Evolutionary conservation across 164 flowering plant genomes (phyloP).

Genomic region (Warburgia ugandensis): DNA sequence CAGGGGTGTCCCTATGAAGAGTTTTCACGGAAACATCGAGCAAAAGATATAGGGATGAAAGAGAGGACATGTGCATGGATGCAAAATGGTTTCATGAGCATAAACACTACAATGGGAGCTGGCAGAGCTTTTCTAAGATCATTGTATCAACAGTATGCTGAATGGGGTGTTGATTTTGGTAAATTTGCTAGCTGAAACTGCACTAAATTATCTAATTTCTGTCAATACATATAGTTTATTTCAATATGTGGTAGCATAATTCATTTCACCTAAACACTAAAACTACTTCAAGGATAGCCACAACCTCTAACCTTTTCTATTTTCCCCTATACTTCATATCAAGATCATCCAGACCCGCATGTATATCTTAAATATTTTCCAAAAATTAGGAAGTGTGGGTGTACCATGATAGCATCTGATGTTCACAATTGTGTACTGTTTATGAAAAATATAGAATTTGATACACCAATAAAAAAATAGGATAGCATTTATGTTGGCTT

Average conservation of each 20-base stretch:
- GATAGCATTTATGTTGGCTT: neutral
- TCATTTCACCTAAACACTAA: too few relatives aligned
- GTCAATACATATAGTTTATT: too few relatives aligned
- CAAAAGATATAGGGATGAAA: conserved; percentile 62
- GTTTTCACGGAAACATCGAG: conserved; percentile 54
- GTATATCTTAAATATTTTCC: too few relatives aligned
- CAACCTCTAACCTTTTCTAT: too few relatives aligned
- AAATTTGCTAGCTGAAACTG: too few relatives aligned
- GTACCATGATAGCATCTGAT: neutral
- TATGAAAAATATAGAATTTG: too few relatives aligned
- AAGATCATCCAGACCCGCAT: too few relatives aligned
- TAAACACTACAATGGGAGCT: conserved; percentile 60
- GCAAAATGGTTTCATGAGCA: conserved; percentile 89
- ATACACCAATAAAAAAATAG: neutral
- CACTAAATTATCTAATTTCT: too few relatives aligned
- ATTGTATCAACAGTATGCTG: conserved; percentile 79
- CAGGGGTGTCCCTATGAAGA: conserved; percentile 64
- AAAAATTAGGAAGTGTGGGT: too few relatives aligned
- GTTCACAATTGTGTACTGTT: neutral
- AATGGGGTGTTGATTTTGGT: conserved; percentile 97
- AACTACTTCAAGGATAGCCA: too few relatives aligned
- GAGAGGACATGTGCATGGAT: conserved; percentile 82
- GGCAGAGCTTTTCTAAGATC: conserved; percentile 85
- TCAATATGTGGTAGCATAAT: too few relatives aligned
- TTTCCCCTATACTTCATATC: too few relatives aligned